Evolutionary conservation across 139 green algal genomes (phyloP), one percentile per base, ranked within the genome.

Genomic region (Volvox africanus): DNA sequence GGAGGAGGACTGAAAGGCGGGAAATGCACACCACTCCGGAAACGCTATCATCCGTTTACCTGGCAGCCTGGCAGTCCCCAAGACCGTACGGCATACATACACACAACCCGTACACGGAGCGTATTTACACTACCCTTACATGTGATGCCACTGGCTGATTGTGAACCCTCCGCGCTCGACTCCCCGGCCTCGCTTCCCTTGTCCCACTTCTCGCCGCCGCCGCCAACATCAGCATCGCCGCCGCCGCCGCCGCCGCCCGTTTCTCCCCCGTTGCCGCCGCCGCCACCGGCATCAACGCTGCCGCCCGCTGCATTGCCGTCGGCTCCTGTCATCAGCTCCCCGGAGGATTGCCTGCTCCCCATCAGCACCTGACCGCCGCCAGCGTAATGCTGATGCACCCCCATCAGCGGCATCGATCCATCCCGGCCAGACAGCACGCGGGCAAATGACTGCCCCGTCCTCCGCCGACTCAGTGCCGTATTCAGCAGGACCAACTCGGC

Each of bases 141-240:
- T 2, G 71, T 83, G 28, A 84, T 65, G n/a, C 50, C 68, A 44
- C 71, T 90, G 20, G 71, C 73, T 20, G 71, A 69, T 75, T 82
- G 71, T 28, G n/a, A 61, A 13, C 73, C 73, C 44, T 83, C 50
- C n/a, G 50, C 86, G 18, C 73, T 83, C 16, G 86, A 90, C 11
- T 61, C 86, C 28, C 37, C 65, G 20, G 12, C 84, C 0, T 89
- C 84, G 28, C 69, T 89, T 69, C 69, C 84, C 84, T 89, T 89
- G 16, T 89, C 69, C 36, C 36, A 80, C 33, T 80, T 80, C 0
- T 35, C 36, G 0, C 28, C 37, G 50, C 37, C 20, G 68, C 36
- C 69, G 68, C 62, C 82, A 50, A 1, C 79, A 0, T 21, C 79
- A n/a, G 2, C 82, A 30, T 11, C 22, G 19, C 61, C 32, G 65